Base-by-base conservation (phyloP, 257 asterid species). In the Penstemon eatonii region DNA sequence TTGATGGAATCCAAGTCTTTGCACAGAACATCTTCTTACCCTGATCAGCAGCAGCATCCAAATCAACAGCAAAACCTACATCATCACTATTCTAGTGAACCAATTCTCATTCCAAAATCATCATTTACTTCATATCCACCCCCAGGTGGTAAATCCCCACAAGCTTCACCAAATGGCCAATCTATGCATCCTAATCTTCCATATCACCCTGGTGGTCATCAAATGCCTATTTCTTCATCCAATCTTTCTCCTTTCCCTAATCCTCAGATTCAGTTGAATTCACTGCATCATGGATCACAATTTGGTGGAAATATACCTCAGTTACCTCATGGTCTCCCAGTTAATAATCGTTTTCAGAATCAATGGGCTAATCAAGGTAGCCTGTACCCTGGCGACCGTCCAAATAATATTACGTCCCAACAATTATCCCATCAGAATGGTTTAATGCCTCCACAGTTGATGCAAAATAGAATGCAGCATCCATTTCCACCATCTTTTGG, bases 1-100 rank as follows among this genome's bases (percentile, higher is more conserved):
- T 50, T 70, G 53, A 63, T 77, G 74, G 95, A 85, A 56, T 18
- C 88, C 18, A 82, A 78, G 53, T 73, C 80, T 6, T 70, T 94
- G 85, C 83, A 83, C 75, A 83, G 99, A 75, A 85, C 97, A 69
- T 82, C 95, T 44, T 91, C 99, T 10, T 87, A 90, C 74, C 99
- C 99, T 36, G 91, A 87, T 65, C 96, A 79, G 52, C 89, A 84
- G 52, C 96, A 84, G 56, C 76, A 75, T 69, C 85, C 81, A 52
- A 80, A 73, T 37, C 91, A 73, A 11, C 86, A 57, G 41, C 97
- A 75, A 60, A 80, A 58, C 65, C 49, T 63, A 47, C 92, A 71
- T 19, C 87, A 89, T 70, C 91, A 80, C 60, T 80, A 80, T 79
- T 81, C 89, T 47, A 84, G 92, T 38, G 99, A 95, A 73, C 93